phyloP scores from a whole-genome alignment of 768 basidiomycete species.

The Termitomyces titanicus region DNA sequence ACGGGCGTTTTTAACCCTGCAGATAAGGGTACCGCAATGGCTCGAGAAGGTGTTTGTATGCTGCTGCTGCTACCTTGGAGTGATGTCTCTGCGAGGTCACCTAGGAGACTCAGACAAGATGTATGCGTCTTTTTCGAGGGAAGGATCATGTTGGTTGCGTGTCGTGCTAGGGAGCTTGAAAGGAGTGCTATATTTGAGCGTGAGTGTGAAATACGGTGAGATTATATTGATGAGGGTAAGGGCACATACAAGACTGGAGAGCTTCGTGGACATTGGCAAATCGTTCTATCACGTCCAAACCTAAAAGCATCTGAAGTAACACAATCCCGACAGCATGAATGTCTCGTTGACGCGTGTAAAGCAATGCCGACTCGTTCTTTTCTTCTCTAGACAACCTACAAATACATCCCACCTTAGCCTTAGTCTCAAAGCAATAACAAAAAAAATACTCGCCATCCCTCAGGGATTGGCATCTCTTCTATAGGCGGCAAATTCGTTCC shows the following conservation, averaged over 20 bases:
- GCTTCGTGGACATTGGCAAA: constrained; percentile 57
- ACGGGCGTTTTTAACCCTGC: constrained; percentile 50
- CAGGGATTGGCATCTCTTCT: constrained; percentile 42
- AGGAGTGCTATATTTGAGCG: too few species aligned
- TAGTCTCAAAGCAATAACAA: neutral
- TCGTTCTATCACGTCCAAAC: constrained; percentile 58
- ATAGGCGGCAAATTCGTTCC: constrained; percentile 29
- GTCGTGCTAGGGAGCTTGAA: constrained; percentile 46
- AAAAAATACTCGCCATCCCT: constrained; percentile 33
- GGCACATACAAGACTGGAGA: constrained; percentile 48
- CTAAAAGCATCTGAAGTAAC: constrained; percentile 83
- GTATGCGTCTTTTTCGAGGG: constrained; percentile 53
- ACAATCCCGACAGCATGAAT: constrained; percentile 81
- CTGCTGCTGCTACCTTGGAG: constrained; percentile 23
- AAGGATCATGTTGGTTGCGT: constrained; percentile 58
- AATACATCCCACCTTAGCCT: neutral
- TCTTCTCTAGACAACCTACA: constrained; percentile 74
- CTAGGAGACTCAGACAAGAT: constrained; percentile 55
- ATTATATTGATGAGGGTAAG: neutral
- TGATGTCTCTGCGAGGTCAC: constrained; percentile 48
- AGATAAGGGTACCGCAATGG: constrained; percentile 23
- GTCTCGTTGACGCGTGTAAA: constrained; percentile 76
- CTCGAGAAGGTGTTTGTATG: constrained; percentile 17
- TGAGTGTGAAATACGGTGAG: neutral
- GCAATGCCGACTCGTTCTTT: constrained; percentile 67